A percentile compares a stretch with the other conserved stretches of the same genome.
Evolutionary conservation across 345 rosid species (phyloP).

Genomic region (Eucalyptus sp.): DNA sequence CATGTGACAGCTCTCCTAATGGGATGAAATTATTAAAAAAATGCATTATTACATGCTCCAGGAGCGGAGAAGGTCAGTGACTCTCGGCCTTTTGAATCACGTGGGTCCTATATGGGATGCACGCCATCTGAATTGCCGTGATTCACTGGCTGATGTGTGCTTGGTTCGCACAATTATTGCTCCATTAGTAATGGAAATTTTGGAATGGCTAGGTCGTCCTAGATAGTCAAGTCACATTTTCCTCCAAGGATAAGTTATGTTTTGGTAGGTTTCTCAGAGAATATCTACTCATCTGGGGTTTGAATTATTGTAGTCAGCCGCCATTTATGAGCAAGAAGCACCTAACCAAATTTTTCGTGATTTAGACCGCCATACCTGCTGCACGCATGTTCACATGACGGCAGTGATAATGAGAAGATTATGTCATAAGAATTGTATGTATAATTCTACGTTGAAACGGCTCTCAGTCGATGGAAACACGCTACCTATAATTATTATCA

Average conservation of each 20-base stretch:
- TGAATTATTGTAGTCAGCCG: not conserved
- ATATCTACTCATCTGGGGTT: not conserved
- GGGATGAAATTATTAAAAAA: not conserved
- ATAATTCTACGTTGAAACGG: not conserved
- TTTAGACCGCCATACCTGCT: not conserved
- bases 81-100: not conserved
- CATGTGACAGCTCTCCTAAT: not conserved
- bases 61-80: not conserved
- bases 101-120: not conserved
- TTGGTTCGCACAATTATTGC: not conserved
- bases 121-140: not conserved
- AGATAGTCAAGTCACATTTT: not conserved
- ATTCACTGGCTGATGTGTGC: not conserved
- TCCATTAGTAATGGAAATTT: not conserved
- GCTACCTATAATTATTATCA: not conserved
- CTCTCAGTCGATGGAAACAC: not conserved
- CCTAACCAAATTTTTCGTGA: not conserved
- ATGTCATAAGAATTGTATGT: not conserved
- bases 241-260: not conserved
- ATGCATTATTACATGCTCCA: not conserved
- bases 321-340: not conserved
- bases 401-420: not conserved
- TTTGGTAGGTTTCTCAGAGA: not conserved
- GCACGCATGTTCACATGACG: not conserved
- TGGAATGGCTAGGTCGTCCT: not conserved